These are phyloP conservation scores for Tylopilus sp. DNA, from an alignment of 768 basidiomycete species.

Conservation along the genomic window DNA sequence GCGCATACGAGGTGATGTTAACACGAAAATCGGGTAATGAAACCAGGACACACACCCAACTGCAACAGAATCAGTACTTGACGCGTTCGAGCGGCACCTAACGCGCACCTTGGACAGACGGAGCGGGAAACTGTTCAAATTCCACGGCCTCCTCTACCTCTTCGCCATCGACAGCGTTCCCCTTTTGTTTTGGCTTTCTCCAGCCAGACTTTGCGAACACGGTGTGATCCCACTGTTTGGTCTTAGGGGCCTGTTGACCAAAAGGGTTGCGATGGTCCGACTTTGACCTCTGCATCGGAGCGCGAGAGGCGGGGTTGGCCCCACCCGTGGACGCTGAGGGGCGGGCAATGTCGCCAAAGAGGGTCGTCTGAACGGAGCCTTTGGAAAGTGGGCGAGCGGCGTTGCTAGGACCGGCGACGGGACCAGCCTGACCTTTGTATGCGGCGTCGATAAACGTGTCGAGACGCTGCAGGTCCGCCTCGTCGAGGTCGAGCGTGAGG, in stretches of 20 bases:
- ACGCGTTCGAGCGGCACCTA: background rate
- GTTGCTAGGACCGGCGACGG: slow-evolving; percentile 39
- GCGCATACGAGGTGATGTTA: slow-evolving; percentile 3
- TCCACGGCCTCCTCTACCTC: slow-evolving; percentile 64
- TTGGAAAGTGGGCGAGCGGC: slow-evolving; percentile 27
- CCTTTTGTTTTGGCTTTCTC: slow-evolving; percentile 53
- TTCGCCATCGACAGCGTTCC: slow-evolving; percentile 54
- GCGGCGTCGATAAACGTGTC: slow-evolving; percentile 51
- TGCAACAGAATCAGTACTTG: slow-evolving; percentile 24
- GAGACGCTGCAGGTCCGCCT: slow-evolving; percentile 48
- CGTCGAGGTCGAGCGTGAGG: slow-evolving; percentile 54
- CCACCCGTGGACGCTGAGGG: slow-evolving; percentile 32
- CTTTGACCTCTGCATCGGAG: slow-evolving; percentile 41
- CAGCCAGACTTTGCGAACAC: slow-evolving; percentile 79
- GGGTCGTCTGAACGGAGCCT: slow-evolving; percentile 57
- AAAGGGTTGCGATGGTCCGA: slow-evolving; percentile 41
- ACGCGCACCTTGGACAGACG: slow-evolving; percentile 63
- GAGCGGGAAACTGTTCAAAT: slow-evolving; percentile 84
- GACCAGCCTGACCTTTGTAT: slow-evolving; percentile 38
- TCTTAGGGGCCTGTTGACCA: slow-evolving; percentile 57
- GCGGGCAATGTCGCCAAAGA: slow-evolving; percentile 58
- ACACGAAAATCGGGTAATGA: background rate
- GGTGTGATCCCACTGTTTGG: slow-evolving; percentile 91
- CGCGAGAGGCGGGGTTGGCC: slow-evolving; percentile 23
- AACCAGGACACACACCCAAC: slow-evolving; percentile 47